Base-by-base conservation (phyloP, 2,329 filamentous ascomycete genomes). In the Stachybotrys chlorohalonatus region DNA sequence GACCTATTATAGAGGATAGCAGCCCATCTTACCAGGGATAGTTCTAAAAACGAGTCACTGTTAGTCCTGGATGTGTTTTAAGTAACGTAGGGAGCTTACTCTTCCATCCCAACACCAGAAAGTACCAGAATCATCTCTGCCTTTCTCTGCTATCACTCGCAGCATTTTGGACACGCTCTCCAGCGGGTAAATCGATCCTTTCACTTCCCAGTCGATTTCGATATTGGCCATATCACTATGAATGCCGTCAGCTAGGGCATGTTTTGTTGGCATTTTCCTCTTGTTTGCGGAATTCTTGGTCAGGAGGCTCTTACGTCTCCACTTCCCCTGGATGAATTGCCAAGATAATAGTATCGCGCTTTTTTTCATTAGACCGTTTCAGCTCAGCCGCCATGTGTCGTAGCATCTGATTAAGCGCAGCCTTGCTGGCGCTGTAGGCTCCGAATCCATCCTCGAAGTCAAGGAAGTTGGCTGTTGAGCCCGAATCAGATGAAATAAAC, bases 51-150 rank as follows among this genome's bases (percentile, higher is more conserved):
- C 24, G 24, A 24, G 24, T 24, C 24, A 24, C 24, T 24, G 24
- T 24, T 24, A 24, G 24, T 24, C 24, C 24, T 24, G 24, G 24
- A 24, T 24, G 24, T 24, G 24, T 24, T 24, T 24, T 24, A 2
- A 24, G 24, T 24, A 24, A 24, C 24, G 24, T 24, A 24, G 24
- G 24, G 24, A 24, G 24, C 54, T 56, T 52, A 56, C 54, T 46
- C 54, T 52, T 45, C 54, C 54, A 51, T 56, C 54, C 54, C 54
- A 56, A 30, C 54, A 56, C 54, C 54, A 56, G 47, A 56, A 56
- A 11, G 51, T 53, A 6, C 51, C 54, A 39, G 42, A 53, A n/a
- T 53, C 54, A 46, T 47, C 52, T 17, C 15, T n/a, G 8, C 52
- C 54, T 36, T 56, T 56, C 24, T 51, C 32, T 15, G 30, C 52